Base-by-base conservation (phyloP, 1,284 basidiomycete species). In the Neonothopanus nambi region DNA sequence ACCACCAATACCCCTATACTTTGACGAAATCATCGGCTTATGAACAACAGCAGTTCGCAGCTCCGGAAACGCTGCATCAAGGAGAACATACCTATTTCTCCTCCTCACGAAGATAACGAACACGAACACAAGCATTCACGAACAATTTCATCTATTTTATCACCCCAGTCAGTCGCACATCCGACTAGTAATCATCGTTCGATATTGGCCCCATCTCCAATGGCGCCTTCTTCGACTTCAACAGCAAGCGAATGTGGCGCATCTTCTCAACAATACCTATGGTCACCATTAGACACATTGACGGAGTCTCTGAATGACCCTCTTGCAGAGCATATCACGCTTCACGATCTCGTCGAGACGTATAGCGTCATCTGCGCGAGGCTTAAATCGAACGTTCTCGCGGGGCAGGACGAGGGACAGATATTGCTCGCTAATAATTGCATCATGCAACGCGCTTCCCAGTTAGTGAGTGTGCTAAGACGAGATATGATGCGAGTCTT, bases 261-360 rank as follows among this genome's bases (percentile, higher is more conserved):
- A 53, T 59, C 17, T 51, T 40, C 37, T 40, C 38, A 21, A 50
- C 38, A 38, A 52, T 52, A 56, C 44, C 62, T 80, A 11, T 62
- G 59, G 38, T 77, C 81, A 1, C 72, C 78, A 38, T 58, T 82
- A 5, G 65, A 71, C 41, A 80, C 77, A 3, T 67, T 86, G 37
- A 52, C 72, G 7, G 71, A 74, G 54, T 81, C 82, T 7, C 59
- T 75, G 17, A 58, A 68, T 15, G 68, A 74, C 30, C 58, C 61
- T 0, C 63, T 68, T 2, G 58, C 55, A n/a, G 61, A 67, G 43
- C 61, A 62, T 48, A 65, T 76, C n/a, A 71, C 73, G 1, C 51
- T 68, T 28, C 78, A 81, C 57, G 81, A 83, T 61, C 66, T 85
- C 51, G 63, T 75, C 24, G 82, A 87, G 59, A 81, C 85, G 18